phyloP scores from a whole-genome alignment of 495 filamentous ascomycete genomes.

The Penicillium diatomitis region DNA sequence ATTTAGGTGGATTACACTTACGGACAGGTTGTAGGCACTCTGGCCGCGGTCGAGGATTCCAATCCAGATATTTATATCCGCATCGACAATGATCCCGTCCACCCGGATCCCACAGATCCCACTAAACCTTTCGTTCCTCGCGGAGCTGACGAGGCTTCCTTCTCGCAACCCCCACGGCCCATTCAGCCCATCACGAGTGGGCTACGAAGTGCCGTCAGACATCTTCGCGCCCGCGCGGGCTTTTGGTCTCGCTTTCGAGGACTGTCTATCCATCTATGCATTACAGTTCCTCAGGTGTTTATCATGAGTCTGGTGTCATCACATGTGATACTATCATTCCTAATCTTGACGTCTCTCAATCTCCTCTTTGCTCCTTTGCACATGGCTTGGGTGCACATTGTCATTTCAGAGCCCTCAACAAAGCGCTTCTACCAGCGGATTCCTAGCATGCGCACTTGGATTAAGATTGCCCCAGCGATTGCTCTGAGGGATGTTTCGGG shows the following conservation, averaged over 20 bases:
- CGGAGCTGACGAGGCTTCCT: conserved; percentile 19
- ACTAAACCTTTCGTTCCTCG: conserved; percentile 26
- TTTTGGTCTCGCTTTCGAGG: conserved; percentile 51
- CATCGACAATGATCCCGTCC: conserved; percentile 20
- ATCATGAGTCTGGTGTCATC: too few species aligned
- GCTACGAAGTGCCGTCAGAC: conserved; percentile 46
- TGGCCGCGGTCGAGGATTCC: conserved; percentile 54
- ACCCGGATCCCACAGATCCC: conserved; percentile 13
- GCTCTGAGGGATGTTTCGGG: conserved; percentile 33
- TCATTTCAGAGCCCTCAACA: conserved; percentile 46
- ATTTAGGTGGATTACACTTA: conserved; percentile 47
- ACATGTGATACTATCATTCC: conserved; percentile 1
- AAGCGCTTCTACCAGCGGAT: conserved; percentile 45
- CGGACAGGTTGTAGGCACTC: conserved; percentile 46
- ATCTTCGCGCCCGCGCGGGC: conserved; percentile 48
- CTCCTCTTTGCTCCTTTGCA: conserved; percentile 41
- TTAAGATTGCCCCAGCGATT: conserved; percentile 42
- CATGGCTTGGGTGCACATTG: conserved; percentile 52
- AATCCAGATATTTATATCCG: conserved; percentile 48
- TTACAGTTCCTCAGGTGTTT: too few species aligned
- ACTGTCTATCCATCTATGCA: conserved; percentile 26
- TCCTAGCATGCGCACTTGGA: conserved; percentile 34
- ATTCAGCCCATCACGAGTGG: conserved; percentile 48
- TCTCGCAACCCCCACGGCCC: conserved; percentile 4
- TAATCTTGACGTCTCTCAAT: conserved; percentile 30